Evolutionary conservation across 148 eudicot species (phyloP).

Genomic region (Cornus controversa): DNA sequence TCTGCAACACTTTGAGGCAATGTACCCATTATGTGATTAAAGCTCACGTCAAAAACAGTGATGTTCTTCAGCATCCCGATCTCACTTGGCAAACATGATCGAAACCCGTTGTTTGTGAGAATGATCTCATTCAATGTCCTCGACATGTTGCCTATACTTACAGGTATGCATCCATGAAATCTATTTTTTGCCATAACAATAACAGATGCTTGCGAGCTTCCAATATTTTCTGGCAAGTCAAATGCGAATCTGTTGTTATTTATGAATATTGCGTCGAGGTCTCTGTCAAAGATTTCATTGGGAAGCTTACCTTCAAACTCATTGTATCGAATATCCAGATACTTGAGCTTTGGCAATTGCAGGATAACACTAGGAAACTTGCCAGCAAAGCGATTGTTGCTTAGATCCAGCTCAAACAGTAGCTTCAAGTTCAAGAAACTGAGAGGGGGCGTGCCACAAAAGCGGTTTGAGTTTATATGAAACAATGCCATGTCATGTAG

Average conservation of each 20-base stretch:
- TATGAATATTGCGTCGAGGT: constrained; percentile 22
- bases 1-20: constrained; percentile 9
- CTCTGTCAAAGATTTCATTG: constrained; percentile 9
- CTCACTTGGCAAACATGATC: constrained; percentile 16
- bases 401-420: constrained; percentile 20
- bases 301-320: constrained; percentile 27
- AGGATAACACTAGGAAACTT: constrained; percentile 18
- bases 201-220: constrained; percentile 17
- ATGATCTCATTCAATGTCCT: constrained; percentile 19
- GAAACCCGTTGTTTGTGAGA: constrained; percentile 15
- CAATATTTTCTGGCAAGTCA: not conserved
- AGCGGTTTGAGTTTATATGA: constrained; percentile 19
- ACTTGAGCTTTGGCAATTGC: not conserved
- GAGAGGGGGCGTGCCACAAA: constrained; percentile 17
- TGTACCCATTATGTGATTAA: constrained; percentile 7
- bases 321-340: constrained; percentile 1
- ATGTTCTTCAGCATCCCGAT: constrained; percentile 21
- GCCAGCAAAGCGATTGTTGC: constrained; percentile 16
- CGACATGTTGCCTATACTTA: constrained; percentile 17
- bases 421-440: constrained; percentile 20
- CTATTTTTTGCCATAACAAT: constrained; percentile 18
- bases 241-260: not conserved
- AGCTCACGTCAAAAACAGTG: constrained; percentile 20
- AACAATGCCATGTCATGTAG: constrained; percentile 16
- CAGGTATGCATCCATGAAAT: constrained; percentile 19